Base-by-base conservation (phyloP, 2,329 filamentous ascomycete genomes). In the Aspergillus sp. region DNA sequence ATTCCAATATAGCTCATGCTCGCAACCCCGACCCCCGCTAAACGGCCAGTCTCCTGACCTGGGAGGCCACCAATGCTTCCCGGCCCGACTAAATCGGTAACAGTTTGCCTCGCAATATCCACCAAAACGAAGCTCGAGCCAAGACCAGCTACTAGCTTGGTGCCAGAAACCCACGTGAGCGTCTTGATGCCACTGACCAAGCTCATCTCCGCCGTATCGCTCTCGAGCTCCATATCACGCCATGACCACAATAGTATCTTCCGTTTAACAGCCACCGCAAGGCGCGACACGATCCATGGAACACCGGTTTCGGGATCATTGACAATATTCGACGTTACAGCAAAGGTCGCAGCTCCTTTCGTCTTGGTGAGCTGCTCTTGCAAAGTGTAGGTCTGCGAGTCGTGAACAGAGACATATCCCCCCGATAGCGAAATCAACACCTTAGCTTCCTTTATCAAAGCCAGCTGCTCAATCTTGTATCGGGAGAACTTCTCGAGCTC, bases 1-100 rank as follows among this genome's bases (percentile, higher is more conserved):
- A 97, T 83, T 1, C 91, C 91, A 79, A 97, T 95, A 61, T 97
- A 97, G 36, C 90, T 90, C 89, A 97, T 96, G 38, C 89, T 88
- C 6, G 85, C 86, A 43, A 84, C 86, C 47, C 85, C 86, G 49
- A 91, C 84, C 2, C 88, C 86, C 5, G 89, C 89, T 53, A 96
- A 91, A 32, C 90, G 80, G 43, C 82, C 83, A 2, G 78, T 81
- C 52, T 87, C 83, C 58, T 79, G 74, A 5, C 77, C 76, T 26
- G 81, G 75, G 6, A 77, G 75, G 26, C 84, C 84, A 8, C 82
- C 84, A 44, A 86, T 80, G 34, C 81, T 79, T 31, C 87, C 85
- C 0, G 87, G 84, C 9, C 86, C 89, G 44, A 86, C 79, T 47
- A 98, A 85, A 43, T 95, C 89, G 48, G 83, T 83, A 2, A 88